Base-by-base conservation (phyloP, 768 basidiomycete genomes). In the Udeniomyces megalosporus region DNA sequence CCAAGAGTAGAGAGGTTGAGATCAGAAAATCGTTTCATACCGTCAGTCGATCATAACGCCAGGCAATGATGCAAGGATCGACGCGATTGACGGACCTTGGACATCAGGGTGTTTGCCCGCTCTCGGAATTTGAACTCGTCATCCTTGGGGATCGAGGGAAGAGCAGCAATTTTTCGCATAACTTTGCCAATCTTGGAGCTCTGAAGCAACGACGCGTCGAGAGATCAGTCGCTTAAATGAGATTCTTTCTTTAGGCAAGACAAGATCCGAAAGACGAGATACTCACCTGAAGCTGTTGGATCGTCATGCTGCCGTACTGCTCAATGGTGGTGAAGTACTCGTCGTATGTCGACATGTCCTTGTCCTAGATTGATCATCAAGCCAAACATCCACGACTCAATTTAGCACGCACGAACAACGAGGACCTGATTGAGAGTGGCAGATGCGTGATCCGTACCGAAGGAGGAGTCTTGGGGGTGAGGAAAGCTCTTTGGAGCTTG, bases 111-210 rank as follows among this genome's bases (percentile, higher is more conserved):
- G 66, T 79, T 78, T 14, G 85, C 83, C 28, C 87, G 81, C 7
- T 81, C 78, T 34, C 80, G 80, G 77, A 89, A 85, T 66, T 82
- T 78, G 77, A 81, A 80, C 69, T 87, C 82, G 53, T 81, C 78
- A 65, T 81, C 77, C 44, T 76, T 76, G 4, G 86, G 85, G 22
- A 88, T 80, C 47, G 17, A 14, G 49, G 53, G 65, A 8, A 86
- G 77, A 7, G 78, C 77, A 29, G 82, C 77, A 68, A 91, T 86
- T 74, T 88, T 86, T 68, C 86, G 85, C 85, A 91, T 87, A 35
- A 91, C 87, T 76, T 85, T 84, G 73, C 81, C 82, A 66, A 86
- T 84, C 73, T 87, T 86, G 54, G 86, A 88, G 74, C 82, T 83
- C 82, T 86, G 70, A 24, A 20, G 6, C 26, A 31, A 34, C n/a